Evolutionary conservation across 148 eudicot species (phyloP).

Genomic region (Fagopyrum homotropicum): DNA sequence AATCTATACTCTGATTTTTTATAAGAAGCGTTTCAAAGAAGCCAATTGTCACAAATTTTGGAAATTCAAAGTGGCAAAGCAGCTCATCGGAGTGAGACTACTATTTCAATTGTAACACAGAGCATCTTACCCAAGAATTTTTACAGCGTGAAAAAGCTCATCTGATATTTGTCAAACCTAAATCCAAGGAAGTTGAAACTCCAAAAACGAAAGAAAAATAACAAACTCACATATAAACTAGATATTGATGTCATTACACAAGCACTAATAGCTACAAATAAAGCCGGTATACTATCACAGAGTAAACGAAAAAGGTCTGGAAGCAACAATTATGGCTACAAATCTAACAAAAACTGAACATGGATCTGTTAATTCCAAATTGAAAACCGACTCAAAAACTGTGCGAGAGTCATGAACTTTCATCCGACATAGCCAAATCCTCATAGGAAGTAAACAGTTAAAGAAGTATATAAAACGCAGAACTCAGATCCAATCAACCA

Average conservation of each 20-base stretch:
- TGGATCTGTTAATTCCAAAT: neutral
- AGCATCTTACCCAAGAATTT: neutral
- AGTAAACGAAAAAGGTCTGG: neutral
- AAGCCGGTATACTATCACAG: neutral
- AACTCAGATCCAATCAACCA: slow-evolving; percentile 6
- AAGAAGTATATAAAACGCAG: neutral
- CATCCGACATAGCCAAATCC: neutral
- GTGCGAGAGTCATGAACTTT: neutral
- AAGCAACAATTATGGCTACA: neutral
- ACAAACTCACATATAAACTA: neutral
- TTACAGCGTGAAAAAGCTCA: neutral
- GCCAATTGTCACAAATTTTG: neutral
- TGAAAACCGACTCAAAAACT: neutral
- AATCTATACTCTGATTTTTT: no score
- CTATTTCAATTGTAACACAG: neutral
- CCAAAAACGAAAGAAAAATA: neutral
- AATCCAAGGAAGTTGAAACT: neutral
- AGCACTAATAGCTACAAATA: neutral
- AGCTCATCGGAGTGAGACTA: neutral
- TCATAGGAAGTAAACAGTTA: neutral
- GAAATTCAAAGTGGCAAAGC: neutral
- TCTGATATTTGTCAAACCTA: neutral
- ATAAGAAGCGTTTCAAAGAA: no score
- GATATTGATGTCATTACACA: neutral
- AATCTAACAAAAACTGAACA: neutral